Evolutionary conservation across 2,329 filamentous ascomycete species (phyloP).

Genomic region (Colletotrichum abscissum): DNA sequence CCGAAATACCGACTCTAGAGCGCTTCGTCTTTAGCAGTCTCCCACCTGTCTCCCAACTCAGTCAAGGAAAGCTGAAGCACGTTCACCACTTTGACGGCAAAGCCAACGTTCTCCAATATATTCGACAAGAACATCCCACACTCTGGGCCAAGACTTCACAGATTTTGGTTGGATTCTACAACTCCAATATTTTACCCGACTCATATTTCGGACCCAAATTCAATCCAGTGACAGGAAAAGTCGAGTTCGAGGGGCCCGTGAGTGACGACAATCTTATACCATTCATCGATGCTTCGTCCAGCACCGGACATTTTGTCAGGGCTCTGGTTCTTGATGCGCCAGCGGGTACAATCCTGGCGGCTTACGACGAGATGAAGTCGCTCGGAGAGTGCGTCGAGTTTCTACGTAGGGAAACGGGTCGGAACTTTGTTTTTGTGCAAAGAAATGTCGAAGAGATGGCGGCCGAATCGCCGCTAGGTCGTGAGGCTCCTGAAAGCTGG

Average conservation of each 20-base stretch:
- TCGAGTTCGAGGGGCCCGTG: constrained; percentile 5
- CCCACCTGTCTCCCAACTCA: not conserved
- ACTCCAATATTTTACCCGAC: constrained; percentile 1
- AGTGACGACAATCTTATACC: not conserved
- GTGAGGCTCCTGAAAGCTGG: constrained; percentile 1
- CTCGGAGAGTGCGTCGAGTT: constrained; percentile 42
- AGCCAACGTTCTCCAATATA: constrained; percentile 6
- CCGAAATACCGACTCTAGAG: constrained; percentile 35
- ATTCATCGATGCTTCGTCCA: constrained; percentile 50
- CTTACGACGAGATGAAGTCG: constrained; percentile 53
- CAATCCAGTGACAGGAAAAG: not conserved
- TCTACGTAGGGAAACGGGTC: constrained; percentile 51
- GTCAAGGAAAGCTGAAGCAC: constrained; percentile 1
- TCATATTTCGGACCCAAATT: not conserved
- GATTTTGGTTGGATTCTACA: constrained; percentile 15
- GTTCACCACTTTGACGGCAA: constrained; percentile 23
- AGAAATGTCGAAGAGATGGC: constrained; percentile 46
- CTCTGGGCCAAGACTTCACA: constrained; percentile 22
- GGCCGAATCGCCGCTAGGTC: not conserved
- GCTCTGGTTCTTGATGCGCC: constrained; percentile 54
- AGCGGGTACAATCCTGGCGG: constrained; percentile 53
- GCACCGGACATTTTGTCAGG: constrained; percentile 56
- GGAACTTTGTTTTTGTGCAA: constrained; percentile 45
- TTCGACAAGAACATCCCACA: not conserved
- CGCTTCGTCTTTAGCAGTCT: constrained; percentile 26